These are phyloP conservation scores for Elsinoe australis DNA, from an alignment of 2,329 filamentous ascomycete species.

Conservation along the genomic window DNA sequence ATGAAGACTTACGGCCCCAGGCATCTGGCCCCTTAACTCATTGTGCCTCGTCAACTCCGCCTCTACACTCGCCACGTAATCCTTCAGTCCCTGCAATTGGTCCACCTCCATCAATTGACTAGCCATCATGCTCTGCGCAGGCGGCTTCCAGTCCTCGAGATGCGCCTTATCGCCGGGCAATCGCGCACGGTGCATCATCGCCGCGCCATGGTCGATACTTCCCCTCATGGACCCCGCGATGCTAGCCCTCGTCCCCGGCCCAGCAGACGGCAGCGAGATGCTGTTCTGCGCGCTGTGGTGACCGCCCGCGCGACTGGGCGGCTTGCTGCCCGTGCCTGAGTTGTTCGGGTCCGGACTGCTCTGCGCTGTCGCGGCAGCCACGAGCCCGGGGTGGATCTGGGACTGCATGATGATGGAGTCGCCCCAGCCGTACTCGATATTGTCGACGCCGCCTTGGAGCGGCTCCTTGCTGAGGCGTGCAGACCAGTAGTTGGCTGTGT, in stretches of 20 bases:
- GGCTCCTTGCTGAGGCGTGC: slow-evolving; percentile 90
- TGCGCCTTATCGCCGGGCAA: slow-evolving; percentile 77
- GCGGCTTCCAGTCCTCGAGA: slow-evolving; percentile 83
- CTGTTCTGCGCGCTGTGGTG: slow-evolving; percentile 20
- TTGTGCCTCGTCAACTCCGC: slow-evolving; percentile 82
- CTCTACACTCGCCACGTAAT: slow-evolving; percentile 80
- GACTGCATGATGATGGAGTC: slow-evolving; percentile 63
- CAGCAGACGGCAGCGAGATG: slow-evolving; percentile 18
- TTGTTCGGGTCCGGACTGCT: slow-evolving; percentile 26
- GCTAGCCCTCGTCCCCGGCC: slow-evolving; percentile 25
- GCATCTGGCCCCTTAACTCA: slow-evolving; percentile 76
- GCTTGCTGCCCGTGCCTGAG: too few relatives aligned
- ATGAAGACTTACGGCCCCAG: slow-evolving; percentile 56
- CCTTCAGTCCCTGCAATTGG: slow-evolving; percentile 65
- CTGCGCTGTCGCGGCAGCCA: slow-evolving; percentile 23
- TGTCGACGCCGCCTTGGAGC: slow-evolving; percentile 84
- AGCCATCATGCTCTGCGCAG: slow-evolving; percentile 81
- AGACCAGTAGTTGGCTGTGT: slow-evolving; percentile 95
- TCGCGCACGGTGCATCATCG: slow-evolving; percentile 52
- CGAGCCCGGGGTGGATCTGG: slow-evolving; percentile 34
- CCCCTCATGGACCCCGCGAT: slow-evolving; percentile 49
- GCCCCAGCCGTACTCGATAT: slow-evolving; percentile 96
- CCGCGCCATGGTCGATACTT: slow-evolving; percentile 49
- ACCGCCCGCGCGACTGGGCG: neutral
- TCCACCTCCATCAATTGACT: slow-evolving; percentile 71